phyloP scores from a whole-genome alignment of 2,329 filamentous ascomycete species.

The Neofusicoccum sp. region DNA sequence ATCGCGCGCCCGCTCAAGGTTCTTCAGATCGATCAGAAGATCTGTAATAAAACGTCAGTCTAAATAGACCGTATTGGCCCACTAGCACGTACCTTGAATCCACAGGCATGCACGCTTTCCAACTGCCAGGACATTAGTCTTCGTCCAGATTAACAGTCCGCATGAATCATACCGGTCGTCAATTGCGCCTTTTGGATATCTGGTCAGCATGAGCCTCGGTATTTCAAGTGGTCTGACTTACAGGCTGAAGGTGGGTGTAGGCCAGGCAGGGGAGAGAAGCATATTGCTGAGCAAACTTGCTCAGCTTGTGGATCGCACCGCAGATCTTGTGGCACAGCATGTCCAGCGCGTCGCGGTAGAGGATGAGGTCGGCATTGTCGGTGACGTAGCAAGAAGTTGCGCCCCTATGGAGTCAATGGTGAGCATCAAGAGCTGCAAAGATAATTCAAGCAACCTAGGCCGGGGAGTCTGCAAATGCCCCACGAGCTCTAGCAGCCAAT shows the following conservation, averaged over 20 bases:
- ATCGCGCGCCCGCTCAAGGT: constrained; percentile 66
- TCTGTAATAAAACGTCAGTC: constrained; percentile 32
- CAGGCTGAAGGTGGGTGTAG: constrained; percentile 72
- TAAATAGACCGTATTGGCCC: not conserved
- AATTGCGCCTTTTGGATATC: constrained; percentile 44
- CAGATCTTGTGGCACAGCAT: constrained; percentile 76
- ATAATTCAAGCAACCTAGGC: too few species aligned
- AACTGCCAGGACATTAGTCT: constrained; percentile 37
- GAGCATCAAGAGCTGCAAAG: not conserved
- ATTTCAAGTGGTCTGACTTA: not conserved
- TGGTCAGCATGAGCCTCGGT: constrained; percentile 32
- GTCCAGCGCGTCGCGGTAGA: constrained; percentile 71
- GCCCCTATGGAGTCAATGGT: constrained; percentile 20
- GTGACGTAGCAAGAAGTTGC: constrained; percentile 65
- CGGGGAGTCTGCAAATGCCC: too few species aligned
- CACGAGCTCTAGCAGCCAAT: too few species aligned
- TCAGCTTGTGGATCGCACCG: constrained; percentile 72
- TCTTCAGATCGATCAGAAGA: constrained; percentile 70
- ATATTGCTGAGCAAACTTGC: constrained; percentile 68
- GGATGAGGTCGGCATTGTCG: constrained; percentile 76
- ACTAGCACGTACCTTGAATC: constrained; percentile 55
- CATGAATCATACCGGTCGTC: constrained; percentile 44
- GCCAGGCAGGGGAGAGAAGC: constrained; percentile 71
- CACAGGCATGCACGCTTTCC: constrained; percentile 70
- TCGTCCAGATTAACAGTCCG: too few species aligned